A percentile compares a stretch with the other conserved stretches of the same genome.
Evolutionary conservation across 2,329 filamentous ascomycete genomes (phyloP).

Genomic region (Paradendryphiella salina): DNA sequence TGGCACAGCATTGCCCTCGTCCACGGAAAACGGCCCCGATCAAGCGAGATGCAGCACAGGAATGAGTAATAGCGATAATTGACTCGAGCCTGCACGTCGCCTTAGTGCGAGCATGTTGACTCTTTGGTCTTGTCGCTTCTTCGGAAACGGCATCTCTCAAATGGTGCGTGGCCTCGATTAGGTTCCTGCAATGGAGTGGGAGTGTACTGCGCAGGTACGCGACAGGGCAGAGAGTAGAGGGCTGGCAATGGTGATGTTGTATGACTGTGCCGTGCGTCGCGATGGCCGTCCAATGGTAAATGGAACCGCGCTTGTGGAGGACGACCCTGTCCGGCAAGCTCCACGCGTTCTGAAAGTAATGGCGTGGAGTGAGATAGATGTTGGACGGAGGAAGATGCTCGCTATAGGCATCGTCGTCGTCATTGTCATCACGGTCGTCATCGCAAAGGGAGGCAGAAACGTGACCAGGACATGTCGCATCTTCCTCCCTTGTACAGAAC

Average conservation of each 20-base stretch:
- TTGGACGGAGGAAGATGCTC: slow-evolving; percentile 7
- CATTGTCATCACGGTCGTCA: background rate
- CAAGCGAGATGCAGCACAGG: slow-evolving; percentile 10
- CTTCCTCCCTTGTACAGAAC: slow-evolving; percentile 1
- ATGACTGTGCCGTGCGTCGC: slow-evolving; percentile 36
- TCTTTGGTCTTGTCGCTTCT: slow-evolving; percentile 21
- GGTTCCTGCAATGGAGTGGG: slow-evolving; percentile 14
- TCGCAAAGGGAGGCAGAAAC: slow-evolving; percentile 5
- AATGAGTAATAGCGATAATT: slow-evolving; percentile 15
- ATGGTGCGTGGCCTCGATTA: slow-evolving; percentile 10
- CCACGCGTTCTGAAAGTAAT: slow-evolving; percentile 1
- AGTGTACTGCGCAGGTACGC: slow-evolving; percentile 25
- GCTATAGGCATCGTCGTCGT: background rate
- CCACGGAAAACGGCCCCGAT: slow-evolving; percentile 15
- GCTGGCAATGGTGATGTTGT: slow-evolving; percentile 27
- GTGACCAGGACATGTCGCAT: background rate
- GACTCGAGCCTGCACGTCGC: no score
- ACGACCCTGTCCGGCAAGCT: background rate
- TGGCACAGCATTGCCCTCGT: slow-evolving; percentile 16
- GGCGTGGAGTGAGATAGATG: slow-evolving; percentile 7
- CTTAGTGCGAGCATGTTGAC: slow-evolving; percentile 25
- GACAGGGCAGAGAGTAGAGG: slow-evolving; percentile 6
- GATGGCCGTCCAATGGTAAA: slow-evolving; percentile 22
- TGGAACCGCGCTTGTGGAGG: slow-evolving; percentile 12
- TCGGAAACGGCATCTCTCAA: slow-evolving; percentile 17